Evolutionary conservation across 2,329 filamentous ascomycete genomes (phyloP).

Genomic region (Exophiala calicioides): DNA sequence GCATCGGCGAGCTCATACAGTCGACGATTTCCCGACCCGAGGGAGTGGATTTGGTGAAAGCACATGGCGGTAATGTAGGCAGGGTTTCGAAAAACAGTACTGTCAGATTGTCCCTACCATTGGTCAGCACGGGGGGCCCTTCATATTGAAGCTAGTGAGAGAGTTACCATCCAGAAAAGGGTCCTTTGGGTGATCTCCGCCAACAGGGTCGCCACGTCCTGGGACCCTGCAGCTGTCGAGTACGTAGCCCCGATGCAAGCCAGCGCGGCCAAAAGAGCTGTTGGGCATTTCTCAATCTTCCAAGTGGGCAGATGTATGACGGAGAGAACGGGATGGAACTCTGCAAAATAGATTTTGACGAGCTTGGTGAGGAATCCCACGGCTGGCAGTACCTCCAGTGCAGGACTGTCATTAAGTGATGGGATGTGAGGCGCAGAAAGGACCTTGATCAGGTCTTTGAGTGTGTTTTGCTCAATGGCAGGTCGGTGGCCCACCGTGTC

Average conservation of each 20-base stretch:
- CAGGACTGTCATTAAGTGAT: too few species aligned
- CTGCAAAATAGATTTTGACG: conserved; percentile 5
- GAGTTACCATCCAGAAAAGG: too few species aligned
- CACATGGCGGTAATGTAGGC: conserved; percentile 11
- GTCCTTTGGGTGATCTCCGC: too few species aligned
- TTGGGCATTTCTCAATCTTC: not conserved
- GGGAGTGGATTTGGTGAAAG: conserved; percentile 22
- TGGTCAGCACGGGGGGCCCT: too few species aligned
- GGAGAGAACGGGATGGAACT: not conserved
- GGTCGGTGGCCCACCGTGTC: too few species aligned
- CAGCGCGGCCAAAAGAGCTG: not conserved
- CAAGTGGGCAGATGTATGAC: conserved; percentile 2
- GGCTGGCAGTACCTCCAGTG: not conserved
- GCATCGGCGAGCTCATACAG: conserved; percentile 1
- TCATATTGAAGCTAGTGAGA: too few species aligned
- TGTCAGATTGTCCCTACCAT: too few species aligned
- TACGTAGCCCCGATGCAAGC: not conserved
- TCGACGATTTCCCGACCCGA: conserved; percentile 17
- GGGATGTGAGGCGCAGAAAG: not conserved
- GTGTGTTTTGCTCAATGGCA: too few species aligned
- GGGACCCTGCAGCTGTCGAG: too few species aligned
- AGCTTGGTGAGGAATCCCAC: not conserved
- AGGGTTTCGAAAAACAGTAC: too few species aligned
- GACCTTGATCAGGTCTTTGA: not conserved
- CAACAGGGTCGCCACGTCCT: too few species aligned